Evolutionary conservation across 2,329 filamentous ascomycete species (phyloP), one percentile per base, ranked within the genome.

Genomic region (Claviceps spartinae): DNA sequence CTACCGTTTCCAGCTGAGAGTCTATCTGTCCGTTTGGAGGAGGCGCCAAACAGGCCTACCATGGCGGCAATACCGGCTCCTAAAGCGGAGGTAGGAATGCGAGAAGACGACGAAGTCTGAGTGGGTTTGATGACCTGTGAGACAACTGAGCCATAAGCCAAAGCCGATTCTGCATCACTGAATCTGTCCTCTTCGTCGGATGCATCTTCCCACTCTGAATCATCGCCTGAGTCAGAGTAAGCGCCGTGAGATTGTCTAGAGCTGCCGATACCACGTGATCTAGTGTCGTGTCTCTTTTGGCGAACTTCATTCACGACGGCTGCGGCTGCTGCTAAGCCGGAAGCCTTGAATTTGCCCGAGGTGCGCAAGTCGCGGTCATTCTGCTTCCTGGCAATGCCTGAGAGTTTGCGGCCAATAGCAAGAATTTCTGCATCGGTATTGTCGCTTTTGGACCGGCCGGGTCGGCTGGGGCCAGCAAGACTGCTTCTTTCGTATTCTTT

Each of bases 351-450:
- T 49, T 57, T 61, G 9, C 65, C 74, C 1, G 65, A 65, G 24
- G 65, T 64, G 48, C 71, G 69, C 49, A 73, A 58, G 47, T 80
- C 74, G n/a, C 72, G 68, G 14, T 69, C 64, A 57, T 78, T 77
- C 50, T 78, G 71, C 49, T 71, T 68, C 54, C 68, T 70, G 16
- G 77, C 77, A 44, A 80, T 65, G 57, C 76, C 69, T 41, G 73
- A 72, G 47, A 81, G 70, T 60, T 78, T 69, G 51, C 74, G 72
- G 14, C 78, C 78, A 44, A 81, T 68, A 52, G 73, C 71, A 51
- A 77, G 61, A 36, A 81, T 81, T 63, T 81, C 78, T 54, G 79
- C 76, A 54, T 80, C 77, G 1, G 75, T 74, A 58, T 73, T 71
- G 51, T 65, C 67, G 37, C 68, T 48, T 26, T 53, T 62, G 54